Conservation (phyloP, 2,329 filamentous ascomycete species). For the Diplodia scrobiculata region DNA sequence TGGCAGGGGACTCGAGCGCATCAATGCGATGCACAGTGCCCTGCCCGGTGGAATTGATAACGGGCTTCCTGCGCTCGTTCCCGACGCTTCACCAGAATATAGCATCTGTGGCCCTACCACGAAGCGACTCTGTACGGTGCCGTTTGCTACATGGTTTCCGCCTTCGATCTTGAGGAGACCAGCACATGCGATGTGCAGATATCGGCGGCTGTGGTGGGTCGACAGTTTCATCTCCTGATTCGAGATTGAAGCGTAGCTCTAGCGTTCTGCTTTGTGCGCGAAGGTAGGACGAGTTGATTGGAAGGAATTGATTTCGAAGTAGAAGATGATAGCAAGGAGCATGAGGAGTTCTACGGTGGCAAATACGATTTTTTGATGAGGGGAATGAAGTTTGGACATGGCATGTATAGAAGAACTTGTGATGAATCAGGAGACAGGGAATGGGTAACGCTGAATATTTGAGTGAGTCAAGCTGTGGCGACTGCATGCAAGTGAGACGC, state of each 20-base stretch:
- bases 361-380: background rate
- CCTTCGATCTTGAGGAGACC: background rate
- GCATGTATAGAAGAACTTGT: conserved; percentile 16
- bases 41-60: background rate
- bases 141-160: background rate
- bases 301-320: background rate
- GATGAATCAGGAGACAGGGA: background rate
- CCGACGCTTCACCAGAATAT: background rate
- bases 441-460: background rate
- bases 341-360: background rate
- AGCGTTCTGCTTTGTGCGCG: background rate
- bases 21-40: background rate
- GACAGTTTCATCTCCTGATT: background rate
- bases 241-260: background rate
- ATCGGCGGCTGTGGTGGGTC: background rate
- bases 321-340: conserved; percentile 1
- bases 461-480: background rate
- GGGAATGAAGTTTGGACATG: conserved; percentile 8
- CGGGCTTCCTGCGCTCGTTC: background rate
- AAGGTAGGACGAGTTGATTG: background rate
- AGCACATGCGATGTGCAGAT: background rate
- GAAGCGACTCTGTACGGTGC: background rate
- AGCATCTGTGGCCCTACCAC: background rate
- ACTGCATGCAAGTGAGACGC: background rate
- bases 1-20: background rate